Base-by-base conservation (phyloP, 768 basidiomycete genomes). In the Lactarius hengduanensis region DNA sequence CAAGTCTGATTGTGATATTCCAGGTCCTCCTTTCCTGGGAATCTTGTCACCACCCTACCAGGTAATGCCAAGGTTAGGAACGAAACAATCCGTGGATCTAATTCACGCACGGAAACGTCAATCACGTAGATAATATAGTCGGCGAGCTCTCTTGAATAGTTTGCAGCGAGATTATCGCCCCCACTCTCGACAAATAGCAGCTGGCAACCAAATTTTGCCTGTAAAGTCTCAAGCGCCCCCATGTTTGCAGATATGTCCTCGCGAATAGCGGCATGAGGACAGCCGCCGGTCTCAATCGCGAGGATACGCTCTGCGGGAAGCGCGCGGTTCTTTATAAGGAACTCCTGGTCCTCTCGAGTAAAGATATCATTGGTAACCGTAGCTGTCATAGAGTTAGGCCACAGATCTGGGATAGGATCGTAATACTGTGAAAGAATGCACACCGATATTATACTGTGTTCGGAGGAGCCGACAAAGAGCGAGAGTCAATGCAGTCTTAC, bases 341-440 rank as follows among this genome's bases (percentile, higher is more conserved):
- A 99, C 73, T 98, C 96, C 76, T 97, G 95, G 74, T 98, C 96
- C 76, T 98, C 96, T 26, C 91, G 84, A 41, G 96, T 99, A 78
- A 99, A 99, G 75, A 99, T 99, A 77, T 99, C 96, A 77, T 99
- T 99, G n/a, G 96, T 99, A 16, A 96, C 94, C 2, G 94, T 94
- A 40, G 93, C 96, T 94, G 53, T 28, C 38, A 11, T 63, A 13
- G 67, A 53, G 61, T 67, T 63, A 72, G 13, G 22, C 57, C 59
- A 57, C 71, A 28, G 69, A 62, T 26, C 62, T 67, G 41, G 64
- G 57, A 56, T 20, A 57, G 32, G 22, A 34, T 34, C 32, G n/a
- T n/a, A n/a, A n/a, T 43, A 22, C n/a, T 57, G 16, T 53, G 62
- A 40, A 43, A 60, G 54, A 43, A 34, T 45, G 71, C 84, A 66